Percentiles rank a stretch among this genome's conserved stretches.
phyloP scores from a whole-genome alignment of 2,329 filamentous ascomycete genomes.

The Phoma sp. region DNA sequence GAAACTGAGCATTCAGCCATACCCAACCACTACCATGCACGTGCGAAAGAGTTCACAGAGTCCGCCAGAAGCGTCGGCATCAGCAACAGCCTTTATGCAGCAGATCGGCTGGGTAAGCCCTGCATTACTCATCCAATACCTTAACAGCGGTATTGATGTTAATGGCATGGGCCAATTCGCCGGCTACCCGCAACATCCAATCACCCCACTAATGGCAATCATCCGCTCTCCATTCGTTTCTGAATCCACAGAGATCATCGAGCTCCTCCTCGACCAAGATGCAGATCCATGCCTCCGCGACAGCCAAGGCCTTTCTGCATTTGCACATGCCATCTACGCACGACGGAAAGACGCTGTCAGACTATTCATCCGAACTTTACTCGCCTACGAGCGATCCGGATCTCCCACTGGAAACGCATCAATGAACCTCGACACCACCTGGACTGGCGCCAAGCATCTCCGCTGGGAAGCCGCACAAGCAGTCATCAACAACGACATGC shows the following conservation, averaged over 20 bases:
- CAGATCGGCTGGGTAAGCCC: constrained; percentile 20
- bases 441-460: constrained; percentile 19
- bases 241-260: constrained; percentile 15
- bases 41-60: constrained; percentile 12
- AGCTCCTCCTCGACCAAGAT: constrained; percentile 16
- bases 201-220: constrained; percentile 19
- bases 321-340: constrained; percentile 17
- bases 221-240: constrained; percentile 17
- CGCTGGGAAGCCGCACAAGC: constrained; percentile 17
- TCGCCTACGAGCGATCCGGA: constrained; percentile 6
- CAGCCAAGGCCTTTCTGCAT: constrained; percentile 14
- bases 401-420: constrained; percentile 15
- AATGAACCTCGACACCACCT: constrained; percentile 13
- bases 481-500: constrained; percentile 10
- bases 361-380: constrained; percentile 1
- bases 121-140: constrained; percentile 17
- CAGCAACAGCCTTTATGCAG: constrained; percentile 19
- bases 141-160: constrained; percentile 18
- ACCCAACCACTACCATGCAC: constrained; percentile 14
- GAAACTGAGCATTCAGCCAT: constrained; percentile 14
- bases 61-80: constrained; percentile 5
- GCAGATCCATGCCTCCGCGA: constrained; percentile 19
- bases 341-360: constrained; percentile 13
- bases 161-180: constrained; percentile 15
- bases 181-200: constrained; percentile 17